Conservation (phyloP, 1,284 basidiomycete species). For the Pisolithus thermaeus region DNA sequence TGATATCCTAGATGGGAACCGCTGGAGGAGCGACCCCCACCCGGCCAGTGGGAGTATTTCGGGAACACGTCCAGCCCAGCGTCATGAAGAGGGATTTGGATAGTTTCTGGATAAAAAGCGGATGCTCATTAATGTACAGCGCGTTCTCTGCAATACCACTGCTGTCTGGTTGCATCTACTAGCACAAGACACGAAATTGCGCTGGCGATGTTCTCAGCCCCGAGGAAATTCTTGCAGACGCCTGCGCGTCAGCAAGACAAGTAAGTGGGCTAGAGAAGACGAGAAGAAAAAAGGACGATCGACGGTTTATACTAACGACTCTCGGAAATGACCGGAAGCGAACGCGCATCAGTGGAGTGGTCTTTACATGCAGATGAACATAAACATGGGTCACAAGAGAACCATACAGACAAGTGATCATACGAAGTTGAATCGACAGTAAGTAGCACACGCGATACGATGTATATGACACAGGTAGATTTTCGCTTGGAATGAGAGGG, state of each 20-base stretch:
- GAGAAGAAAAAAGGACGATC: not conserved
- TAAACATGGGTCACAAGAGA: not conserved
- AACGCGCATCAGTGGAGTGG: not conserved
- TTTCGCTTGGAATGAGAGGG: not conserved
- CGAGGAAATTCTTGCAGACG: constrained; percentile 17
- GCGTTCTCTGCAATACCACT: not conserved
- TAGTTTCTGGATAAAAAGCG: too few species aligned
- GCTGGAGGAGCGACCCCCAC: constrained; percentile 72
- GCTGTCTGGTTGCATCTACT: not conserved
- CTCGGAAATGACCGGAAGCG: not conserved
- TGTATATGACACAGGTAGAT: constrained; percentile 1
- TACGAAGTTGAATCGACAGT: constrained; percentile 1
- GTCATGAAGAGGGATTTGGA: constrained; percentile 9
- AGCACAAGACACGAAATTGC: constrained; percentile 1
- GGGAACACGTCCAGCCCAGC: constrained; percentile 36
- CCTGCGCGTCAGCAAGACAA: constrained; percentile 9
- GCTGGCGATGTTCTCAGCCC: constrained; percentile 8
- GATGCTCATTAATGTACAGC: too few species aligned
- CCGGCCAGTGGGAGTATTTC: constrained; percentile 86
- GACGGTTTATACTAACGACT: not conserved
- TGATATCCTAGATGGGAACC: constrained; percentile 71
- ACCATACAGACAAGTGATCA: constrained; percentile 4
- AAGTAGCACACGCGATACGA: constrained; percentile 3
- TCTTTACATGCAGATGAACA: not conserved
- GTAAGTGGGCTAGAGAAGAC: constrained; percentile 3